Conservation (phyloP, 306 rosid genomes). For the Cicer chorassanicum region DNA sequence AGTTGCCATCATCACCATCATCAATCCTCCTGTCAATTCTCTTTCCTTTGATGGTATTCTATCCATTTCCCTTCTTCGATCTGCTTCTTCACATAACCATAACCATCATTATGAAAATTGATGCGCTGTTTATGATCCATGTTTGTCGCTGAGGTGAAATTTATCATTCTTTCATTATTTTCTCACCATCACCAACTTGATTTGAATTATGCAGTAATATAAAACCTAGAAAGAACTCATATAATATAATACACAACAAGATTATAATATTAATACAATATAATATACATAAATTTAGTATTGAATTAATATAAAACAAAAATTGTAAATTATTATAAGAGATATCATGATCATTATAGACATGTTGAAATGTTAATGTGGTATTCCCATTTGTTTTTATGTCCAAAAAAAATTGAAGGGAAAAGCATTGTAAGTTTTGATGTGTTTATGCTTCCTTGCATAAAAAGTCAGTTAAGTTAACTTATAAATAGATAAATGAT, state of each 20-base stretch:
- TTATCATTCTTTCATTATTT: not conserved
- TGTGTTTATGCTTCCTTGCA: not conserved
- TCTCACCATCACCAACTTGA: conserved; percentile 2
- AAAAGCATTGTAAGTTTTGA: not conserved
- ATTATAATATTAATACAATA: not conserved
- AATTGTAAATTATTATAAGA: not conserved
- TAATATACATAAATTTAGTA: not conserved
- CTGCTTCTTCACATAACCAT: not conserved
- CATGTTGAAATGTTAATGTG: not conserved
- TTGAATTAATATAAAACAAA: not conserved
- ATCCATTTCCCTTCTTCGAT: not conserved
- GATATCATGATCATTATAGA: not conserved
- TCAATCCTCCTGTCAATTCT: conserved; percentile 96
- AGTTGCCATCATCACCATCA: conserved; percentile 82
- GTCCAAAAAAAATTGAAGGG: not conserved
- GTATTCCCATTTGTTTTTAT: not conserved
- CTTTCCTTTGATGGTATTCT: conserved; percentile 84
- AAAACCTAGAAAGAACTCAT: not conserved
- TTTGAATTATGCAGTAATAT: conserved; percentile 9
- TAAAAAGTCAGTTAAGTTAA: not conserved
- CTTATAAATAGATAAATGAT: conserved; percentile 2
- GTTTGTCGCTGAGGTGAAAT: not conserved
- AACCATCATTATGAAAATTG: not conserved
- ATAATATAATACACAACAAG: not conserved
- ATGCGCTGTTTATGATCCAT: not conserved